phyloP scores from a whole-genome alignment of 2,329 filamentous ascomycete genomes.

The Ascochyta viciae-villosae region DNA sequence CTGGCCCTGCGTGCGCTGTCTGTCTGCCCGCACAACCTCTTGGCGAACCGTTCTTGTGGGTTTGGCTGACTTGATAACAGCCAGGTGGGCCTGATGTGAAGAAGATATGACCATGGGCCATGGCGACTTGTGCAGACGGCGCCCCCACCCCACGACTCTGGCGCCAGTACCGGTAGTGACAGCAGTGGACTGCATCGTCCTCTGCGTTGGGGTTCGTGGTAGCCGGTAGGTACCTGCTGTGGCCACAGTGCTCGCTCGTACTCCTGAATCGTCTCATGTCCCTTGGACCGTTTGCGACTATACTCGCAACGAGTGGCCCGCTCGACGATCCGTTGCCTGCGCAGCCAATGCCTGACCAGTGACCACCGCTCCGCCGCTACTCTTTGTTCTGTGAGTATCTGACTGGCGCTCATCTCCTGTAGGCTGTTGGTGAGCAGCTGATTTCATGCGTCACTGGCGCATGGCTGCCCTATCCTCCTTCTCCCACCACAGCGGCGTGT shows the following conservation, averaged over 20 bases:
- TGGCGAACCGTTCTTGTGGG: constrained; percentile 42
- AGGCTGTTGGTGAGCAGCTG: constrained; percentile 10
- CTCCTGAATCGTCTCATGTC: constrained; percentile 23
- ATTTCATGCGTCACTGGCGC: constrained; percentile 13
- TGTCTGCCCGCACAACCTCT: constrained; percentile 32
- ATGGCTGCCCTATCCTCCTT: constrained; percentile 7
- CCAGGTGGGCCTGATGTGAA: constrained; percentile 38
- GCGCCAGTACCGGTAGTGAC: not conserved
- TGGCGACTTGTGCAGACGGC: constrained; percentile 20
- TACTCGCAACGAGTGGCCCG: constrained; percentile 9
- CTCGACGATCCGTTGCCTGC: constrained; percentile 18
- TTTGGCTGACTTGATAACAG: constrained; percentile 41
- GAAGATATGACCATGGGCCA: constrained; percentile 46
- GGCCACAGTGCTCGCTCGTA: constrained; percentile 5
- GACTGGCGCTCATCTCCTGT: constrained; percentile 11
- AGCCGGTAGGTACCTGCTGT: not conserved
- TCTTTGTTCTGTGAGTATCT: constrained; percentile 3
- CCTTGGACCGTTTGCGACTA: constrained; percentile 18
- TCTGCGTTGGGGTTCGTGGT: not conserved
- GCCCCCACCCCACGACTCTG: constrained; percentile 27
- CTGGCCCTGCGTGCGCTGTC: constrained; percentile 26
- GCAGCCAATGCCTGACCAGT: constrained; percentile 30
- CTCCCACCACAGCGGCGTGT: constrained; percentile 6
- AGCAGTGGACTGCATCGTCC: constrained; percentile 1
- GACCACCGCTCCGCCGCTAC: constrained; percentile 15